Percentiles rank a stretch among this genome's conserved stretches.
These are phyloP conservation scores for Colletotrichum chlorophyti DNA, from an alignment of 2,329 filamentous ascomycete species.

Conservation along the genomic window DNA sequence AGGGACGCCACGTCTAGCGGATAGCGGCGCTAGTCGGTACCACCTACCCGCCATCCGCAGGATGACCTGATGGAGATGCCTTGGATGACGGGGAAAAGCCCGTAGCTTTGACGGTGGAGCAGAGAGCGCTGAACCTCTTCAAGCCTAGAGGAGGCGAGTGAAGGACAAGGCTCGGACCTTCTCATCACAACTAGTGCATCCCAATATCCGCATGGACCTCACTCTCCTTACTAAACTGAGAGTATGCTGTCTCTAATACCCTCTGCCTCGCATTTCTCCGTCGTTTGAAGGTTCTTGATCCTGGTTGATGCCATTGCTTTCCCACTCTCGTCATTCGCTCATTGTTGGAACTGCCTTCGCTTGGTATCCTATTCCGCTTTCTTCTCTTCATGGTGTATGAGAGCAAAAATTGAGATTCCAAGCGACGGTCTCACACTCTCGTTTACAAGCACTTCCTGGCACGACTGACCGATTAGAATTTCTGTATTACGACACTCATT, in stretches of 20 bases:
- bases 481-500: not conserved
- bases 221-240: not conserved
- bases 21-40: conserved; percentile 1
- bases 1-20: conserved; percentile 13
- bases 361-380: not conserved
- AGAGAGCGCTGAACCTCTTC: not conserved
- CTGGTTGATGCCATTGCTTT: not conserved
- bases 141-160: conserved; percentile 5
- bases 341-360: not conserved
- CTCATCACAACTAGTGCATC: conserved; percentile 26
- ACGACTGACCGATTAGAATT: not conserved
- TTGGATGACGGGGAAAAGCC: not conserved
- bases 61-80: not conserved
- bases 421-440: conserved; percentile 1
- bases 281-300: not conserved
- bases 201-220: conserved; percentile 27
- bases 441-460: not conserved
- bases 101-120: conserved; percentile 9
- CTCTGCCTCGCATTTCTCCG: conserved; percentile 5
- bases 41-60: not conserved
- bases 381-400: not conserved
- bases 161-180: conserved; percentile 23
- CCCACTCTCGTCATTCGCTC: conserved; percentile 15
- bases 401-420: not conserved
- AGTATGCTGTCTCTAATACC: conserved; percentile 23